Evolutionary conservation across 23 red algal species (phyloP).

Genomic region (Porphyridium purpureum): DNA sequence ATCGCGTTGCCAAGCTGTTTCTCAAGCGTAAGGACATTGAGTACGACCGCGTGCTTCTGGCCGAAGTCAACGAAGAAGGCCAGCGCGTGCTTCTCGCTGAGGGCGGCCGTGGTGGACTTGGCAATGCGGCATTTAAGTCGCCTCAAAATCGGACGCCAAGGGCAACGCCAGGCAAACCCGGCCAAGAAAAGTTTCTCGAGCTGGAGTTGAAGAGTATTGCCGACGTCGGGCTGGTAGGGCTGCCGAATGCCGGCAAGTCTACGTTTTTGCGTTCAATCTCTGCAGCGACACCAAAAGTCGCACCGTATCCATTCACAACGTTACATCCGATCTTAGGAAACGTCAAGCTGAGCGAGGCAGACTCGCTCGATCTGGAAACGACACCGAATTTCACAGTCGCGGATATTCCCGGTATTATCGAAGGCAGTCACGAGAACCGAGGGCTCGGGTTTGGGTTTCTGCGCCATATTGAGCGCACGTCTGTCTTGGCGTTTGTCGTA

Average conservation of each 20-base stretch:
- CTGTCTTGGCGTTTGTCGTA: slow-evolving; percentile 49
- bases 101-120: slow-evolving; percentile 46
- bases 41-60: not conserved
- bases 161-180: slow-evolving; percentile 12
- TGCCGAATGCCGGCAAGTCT: slow-evolving; percentile 85
- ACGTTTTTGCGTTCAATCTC: slow-evolving; percentile 51
- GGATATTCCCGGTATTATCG: slow-evolving; percentile 76
- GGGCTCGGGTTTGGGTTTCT: slow-evolving; percentile 74
- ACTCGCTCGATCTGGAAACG: slow-evolving; percentile 8
- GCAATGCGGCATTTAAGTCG: slow-evolving; percentile 29
- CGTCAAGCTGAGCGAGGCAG: slow-evolving; percentile 13
- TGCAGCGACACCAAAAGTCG: slow-evolving; percentile 50
- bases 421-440: slow-evolving; percentile 45
- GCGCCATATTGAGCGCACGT: slow-evolving; percentile 66
- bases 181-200: slow-evolving; percentile 20
- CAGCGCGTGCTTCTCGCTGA: slow-evolving; percentile 9
- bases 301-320: slow-evolving; percentile 76
- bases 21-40: too few relatives aligned
- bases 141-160: slow-evolving; percentile 12
- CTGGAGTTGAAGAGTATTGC: slow-evolving; percentile 77
- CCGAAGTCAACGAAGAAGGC: slow-evolving; percentile 4
- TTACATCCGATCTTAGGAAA: slow-evolving; percentile 55
- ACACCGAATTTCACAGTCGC: slow-evolving; percentile 50
- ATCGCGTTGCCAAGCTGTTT: not conserved
- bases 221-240: slow-evolving; percentile 77